Evolutionary conservation across 441 rosid species (phyloP), one percentile per base, ranked within the genome.

Genomic region (Arabidopsis lyrata): DNA sequence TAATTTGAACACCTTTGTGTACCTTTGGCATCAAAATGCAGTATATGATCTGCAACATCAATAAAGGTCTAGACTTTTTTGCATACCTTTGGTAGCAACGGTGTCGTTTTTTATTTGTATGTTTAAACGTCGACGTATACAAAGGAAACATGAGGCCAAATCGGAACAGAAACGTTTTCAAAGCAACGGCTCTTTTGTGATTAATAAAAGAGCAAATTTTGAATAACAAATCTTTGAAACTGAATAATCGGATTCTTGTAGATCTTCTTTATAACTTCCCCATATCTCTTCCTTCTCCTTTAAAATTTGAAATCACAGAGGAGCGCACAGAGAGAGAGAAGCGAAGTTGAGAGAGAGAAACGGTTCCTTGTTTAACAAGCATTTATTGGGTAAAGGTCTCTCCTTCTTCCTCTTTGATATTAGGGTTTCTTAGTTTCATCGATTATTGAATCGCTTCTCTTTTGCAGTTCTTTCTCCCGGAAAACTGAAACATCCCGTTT

Each of bases 241-340:
- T 77, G 73, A 72, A 77, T 0, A 72, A 66, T 77, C 80, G 35
- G 77, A 77, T 34, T 59, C 56, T 57, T 63, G 54, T 15, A 63
- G 66, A 76, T 63, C 56, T 50, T 66, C 52, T 66, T 60, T 77
- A 59, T 77, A 66, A 70, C 76, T 71, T 60, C 81, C 50, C 3
- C 14, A 8, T 22, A 9, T 65, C 59, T 72, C 61, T 63, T 47
- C 8, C 20, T 63, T 66, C 29, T 72, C 76, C 62, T 59, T 68
- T n/a, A 68, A 73, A 78, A 7, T 48, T 38, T 13, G 22, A 62
- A 14, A 65, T 16, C 79, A 15, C 20, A 38, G 48, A 45, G 22
- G 52, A 39, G 44, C 36, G 22, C n/a, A 62, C 8, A 63, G 66
- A 68, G 49, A 60, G 13, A 49, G 48, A 49, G 53, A 41, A 45